Base-by-base conservation (phyloP, 768 basidiomycete genomes). In the Lyophyllum shimeji region DNA sequence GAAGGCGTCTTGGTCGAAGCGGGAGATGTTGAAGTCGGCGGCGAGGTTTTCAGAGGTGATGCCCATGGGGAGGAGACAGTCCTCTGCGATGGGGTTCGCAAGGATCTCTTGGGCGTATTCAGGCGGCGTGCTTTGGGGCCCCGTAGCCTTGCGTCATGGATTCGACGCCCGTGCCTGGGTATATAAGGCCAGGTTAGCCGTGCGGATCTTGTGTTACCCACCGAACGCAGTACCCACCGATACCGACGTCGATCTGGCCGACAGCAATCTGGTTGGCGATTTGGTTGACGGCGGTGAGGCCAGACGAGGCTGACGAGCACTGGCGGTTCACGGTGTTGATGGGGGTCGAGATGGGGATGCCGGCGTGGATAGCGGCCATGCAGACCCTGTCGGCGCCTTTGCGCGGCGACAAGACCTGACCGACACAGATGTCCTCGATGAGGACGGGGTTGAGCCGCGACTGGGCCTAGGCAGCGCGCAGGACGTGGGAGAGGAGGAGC, bases 1-100 rank as follows among this genome's bases (percentile, higher is more conserved):
- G 64, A 95, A 94, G 53, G 77, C 81, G 75, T 96, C 95, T 73
- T 95, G 92, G 17, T 70, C 73, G 47, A 78, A 76, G 52, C 95
- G 87, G 25, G 87, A 76, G 68, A 96, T 83, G 56, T 77, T 76
- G 71, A 81, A 95, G 52, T 92, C 85, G 49, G 77, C 68, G 15
- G 94, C 91, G 60, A 95, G 92, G 68, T 94, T 94, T 76, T 95
- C 93, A 17, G 90, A 93, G 20, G 95, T 95, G 75, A 95, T 86
- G 31, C 94, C 95, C 91, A 93, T 93, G 45, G 92, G 92, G 56
- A 91, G 75, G 25, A 89, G 77, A 67, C 92, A 94, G 74, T 95
- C 92, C 55, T 82, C 82, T 2, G 93, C 83, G 61, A 90, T 86
- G 62, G 83, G 74, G 71, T 79, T 84, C 33, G 77, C 62, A 57